Base-by-base conservation (phyloP, 768 basidiomycete species). In the Phlebiopsis flavidoalba region DNA sequence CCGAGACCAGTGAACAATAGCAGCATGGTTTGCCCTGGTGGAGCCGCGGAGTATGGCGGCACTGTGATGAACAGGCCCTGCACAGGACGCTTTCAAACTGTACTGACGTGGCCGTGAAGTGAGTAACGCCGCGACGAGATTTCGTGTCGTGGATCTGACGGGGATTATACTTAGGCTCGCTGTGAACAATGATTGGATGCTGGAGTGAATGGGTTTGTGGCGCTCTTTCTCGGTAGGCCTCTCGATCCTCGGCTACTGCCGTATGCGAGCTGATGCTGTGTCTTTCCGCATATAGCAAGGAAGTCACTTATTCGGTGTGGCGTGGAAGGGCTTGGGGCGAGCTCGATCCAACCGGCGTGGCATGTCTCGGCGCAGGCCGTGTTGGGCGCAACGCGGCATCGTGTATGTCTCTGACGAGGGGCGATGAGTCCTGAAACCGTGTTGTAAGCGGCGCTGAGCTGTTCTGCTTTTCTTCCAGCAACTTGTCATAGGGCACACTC, bases 141-240 rank as follows among this genome's bases (percentile, higher is more conserved):
- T 10, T 55, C 48, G 21, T 26, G 35, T 22, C 4, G 40, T 62
- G 31, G 57, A 6, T 8, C 22, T 57, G 7, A 8, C 26, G 26
- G n/a, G 4, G 12, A 43, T n/a, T n/a, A n/a, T 43, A 17, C 40
- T 5, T 53, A 88, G 87, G 62, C 76, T 86, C 31, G 83, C 86
- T 4, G 79, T 83, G 12, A 83, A 84, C 63, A 82, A 87, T 58
- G 84, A 86, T 60, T 91, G 87, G 88, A 70, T 83, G 8, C 74
- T 86, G 54, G 88, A 91, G 70, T n/a, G 88, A 89, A 71, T n/a
- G n/a, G 88, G 84, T 8, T 86, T 83, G n/a, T n/a, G 82, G 84
- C 79, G 17, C 71, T 88, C 31, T 89, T 80, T 66, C 72, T 90
- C 65, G 86, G 87, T 52, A 49, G 69, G 17, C 40, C 40, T 43